phyloP scores from a whole-genome alignment of 2,329 filamentous ascomycete species.

The Pseudopithomyces chartarum region DNA sequence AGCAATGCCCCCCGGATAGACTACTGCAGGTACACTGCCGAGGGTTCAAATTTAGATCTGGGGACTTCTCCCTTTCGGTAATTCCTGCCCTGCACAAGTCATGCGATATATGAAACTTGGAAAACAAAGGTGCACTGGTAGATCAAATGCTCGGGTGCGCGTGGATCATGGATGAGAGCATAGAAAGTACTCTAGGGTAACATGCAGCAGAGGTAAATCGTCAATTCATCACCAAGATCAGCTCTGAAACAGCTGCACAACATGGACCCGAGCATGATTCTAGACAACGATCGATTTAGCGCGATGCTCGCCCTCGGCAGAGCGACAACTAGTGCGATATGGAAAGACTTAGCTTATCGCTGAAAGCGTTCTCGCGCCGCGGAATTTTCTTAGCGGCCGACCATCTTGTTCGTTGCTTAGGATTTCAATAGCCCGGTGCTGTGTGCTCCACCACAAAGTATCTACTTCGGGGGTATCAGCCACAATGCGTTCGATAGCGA shows the following conservation, averaged over 20 bases:
- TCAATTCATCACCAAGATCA: no score
- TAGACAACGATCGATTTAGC: not conserved
- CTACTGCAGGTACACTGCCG: slow-evolving; percentile 1
- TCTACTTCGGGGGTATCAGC: not conserved
- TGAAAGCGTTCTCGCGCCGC: not conserved
- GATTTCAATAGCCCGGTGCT: not conserved
- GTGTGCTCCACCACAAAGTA: not conserved
- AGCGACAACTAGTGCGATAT: not conserved
- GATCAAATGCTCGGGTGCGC: no score
- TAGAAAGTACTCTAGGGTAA: no score
- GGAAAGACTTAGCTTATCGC: not conserved
- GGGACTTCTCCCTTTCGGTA: no score
- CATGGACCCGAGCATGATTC: not conserved
- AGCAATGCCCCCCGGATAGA: not conserved
- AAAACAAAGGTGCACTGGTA: no score
- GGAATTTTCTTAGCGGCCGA: not conserved
- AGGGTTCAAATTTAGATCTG: not conserved
- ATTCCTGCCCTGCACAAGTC: no score
- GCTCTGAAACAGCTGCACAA: not conserved
- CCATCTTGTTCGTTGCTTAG: not conserved
- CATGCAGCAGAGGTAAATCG: no score
- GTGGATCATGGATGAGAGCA: no score
- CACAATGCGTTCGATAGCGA: not conserved
- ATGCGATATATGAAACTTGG: no score
- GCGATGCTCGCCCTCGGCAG: not conserved